phyloP scores from a whole-genome alignment of 1,284 basidiomycete genomes.

The Neotropicomus parvogracilis region DNA sequence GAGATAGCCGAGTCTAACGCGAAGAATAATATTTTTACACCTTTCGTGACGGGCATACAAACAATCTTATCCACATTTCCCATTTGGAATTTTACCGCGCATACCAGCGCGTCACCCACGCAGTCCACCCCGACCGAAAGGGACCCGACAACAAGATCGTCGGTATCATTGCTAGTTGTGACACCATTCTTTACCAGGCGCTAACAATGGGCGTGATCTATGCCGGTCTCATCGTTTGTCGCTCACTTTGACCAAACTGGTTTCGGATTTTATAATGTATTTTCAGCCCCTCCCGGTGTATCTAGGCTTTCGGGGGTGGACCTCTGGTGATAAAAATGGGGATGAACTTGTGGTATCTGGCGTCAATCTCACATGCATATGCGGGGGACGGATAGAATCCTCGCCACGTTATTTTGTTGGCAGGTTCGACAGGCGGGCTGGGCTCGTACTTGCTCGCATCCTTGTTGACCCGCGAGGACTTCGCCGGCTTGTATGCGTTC shows the following conservation, averaged over 20 bases:
- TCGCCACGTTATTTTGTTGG: conserved; percentile 25
- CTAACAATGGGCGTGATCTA: conserved; percentile 30
- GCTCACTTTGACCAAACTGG: too few relatives aligned
- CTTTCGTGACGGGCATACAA: conserved; percentile 15
- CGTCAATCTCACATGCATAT: conserved; percentile 18
- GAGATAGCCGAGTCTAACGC: conserved; percentile 28
- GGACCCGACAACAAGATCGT: conserved; percentile 23
- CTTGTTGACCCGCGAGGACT: conserved; percentile 17
- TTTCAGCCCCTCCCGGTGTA: conserved; percentile 34
- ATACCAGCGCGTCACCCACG: conserved; percentile 30
- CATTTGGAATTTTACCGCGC: conserved; percentile 33
- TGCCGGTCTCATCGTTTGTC: conserved; percentile 33
- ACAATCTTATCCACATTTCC: conserved; percentile 19
- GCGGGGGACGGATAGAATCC: conserved; percentile 26
- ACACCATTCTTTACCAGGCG: conserved; percentile 34
- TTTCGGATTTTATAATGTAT: too few relatives aligned
- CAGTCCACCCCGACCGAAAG: conserved; percentile 21
- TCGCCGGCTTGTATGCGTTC: conserved; percentile 31
- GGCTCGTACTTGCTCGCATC: conserved; percentile 30
- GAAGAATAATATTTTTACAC: conserved; percentile 21
- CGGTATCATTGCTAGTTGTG: conserved; percentile 29
- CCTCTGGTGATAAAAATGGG: conserved; percentile 22
- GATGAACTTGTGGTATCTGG: conserved; percentile 20
- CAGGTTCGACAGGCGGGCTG: conserved; percentile 32
- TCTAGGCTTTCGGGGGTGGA: conserved; percentile 19